phyloP scores from a whole-genome alignment of 129 eudicot species.

The Cynara cardunculus region DNA sequence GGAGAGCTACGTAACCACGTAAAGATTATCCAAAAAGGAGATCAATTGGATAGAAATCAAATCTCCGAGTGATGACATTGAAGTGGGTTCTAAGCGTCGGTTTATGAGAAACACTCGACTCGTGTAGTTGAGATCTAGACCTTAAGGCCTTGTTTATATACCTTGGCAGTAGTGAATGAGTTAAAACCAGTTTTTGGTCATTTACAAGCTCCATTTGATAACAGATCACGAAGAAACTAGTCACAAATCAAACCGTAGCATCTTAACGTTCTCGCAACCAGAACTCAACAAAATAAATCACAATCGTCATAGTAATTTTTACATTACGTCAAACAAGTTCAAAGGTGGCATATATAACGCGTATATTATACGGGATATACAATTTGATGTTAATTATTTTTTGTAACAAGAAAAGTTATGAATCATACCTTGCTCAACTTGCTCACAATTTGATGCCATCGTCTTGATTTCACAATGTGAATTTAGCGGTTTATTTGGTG shows the following conservation, averaged over 20 bases:
- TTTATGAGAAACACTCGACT: too few relatives aligned
- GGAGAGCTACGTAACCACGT: neutral
- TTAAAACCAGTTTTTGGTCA: neutral
- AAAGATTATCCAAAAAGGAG: neutral
- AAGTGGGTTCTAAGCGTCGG: too few relatives aligned
- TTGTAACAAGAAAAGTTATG: neutral
- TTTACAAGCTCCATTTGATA: too few relatives aligned
- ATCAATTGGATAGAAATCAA: too few relatives aligned
- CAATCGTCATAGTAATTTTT: too few relatives aligned
- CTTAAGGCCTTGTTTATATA: too few relatives aligned
- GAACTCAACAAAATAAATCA: neutral
- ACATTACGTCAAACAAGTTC: neutral
- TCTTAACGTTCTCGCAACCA: neutral
- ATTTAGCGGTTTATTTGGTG: neutral
- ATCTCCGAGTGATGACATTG: too few relatives aligned
- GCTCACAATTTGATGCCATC: conserved; percentile 5
- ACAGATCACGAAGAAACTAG: neutral
- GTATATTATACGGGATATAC: too few relatives aligned
- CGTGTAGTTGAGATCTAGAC: too few relatives aligned
- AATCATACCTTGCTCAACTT: conserved; percentile 6
- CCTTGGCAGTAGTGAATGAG: too few relatives aligned
- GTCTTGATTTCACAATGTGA: neutral
- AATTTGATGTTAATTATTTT: neutral
- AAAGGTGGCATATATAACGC: neutral
- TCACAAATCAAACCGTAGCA: neutral